Evolutionary conservation across 2,329 filamentous ascomycete genomes (phyloP).

Genomic region (Penicillium frequentans): DNA sequence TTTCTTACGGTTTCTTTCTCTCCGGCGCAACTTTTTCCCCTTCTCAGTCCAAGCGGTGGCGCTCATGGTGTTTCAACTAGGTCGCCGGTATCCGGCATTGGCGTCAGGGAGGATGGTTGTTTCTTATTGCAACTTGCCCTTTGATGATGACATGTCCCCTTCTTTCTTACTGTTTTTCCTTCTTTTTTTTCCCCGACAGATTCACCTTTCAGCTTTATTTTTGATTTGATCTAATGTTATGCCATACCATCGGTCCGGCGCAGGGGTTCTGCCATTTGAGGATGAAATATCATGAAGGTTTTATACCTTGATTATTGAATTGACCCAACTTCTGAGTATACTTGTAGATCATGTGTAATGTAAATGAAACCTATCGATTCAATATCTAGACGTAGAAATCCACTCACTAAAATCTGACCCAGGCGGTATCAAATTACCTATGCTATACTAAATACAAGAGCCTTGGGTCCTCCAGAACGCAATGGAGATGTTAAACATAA

Average conservation of each 20-base stretch:
- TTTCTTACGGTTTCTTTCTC: constrained; percentile 4
- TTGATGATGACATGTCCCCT: constrained; percentile 33
- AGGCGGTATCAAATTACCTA: constrained; percentile 26
- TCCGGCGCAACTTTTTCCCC: constrained; percentile 11
- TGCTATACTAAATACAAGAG: constrained; percentile 28
- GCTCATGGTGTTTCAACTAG: constrained; percentile 31
- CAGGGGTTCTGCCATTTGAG: neutral
- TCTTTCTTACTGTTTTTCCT: neutral
- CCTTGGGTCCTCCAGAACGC: constrained; percentile 8
- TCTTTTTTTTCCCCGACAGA: neutral
- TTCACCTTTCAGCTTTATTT: neutral
- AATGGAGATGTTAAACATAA: constrained; percentile 17
- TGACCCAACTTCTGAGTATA: neutral
- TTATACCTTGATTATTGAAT: neutral
- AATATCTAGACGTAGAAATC: neutral
- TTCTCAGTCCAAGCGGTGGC: constrained; percentile 27
- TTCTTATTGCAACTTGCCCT: constrained; percentile 12
- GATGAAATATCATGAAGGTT: constrained; percentile 1
- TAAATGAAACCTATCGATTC: neutral
- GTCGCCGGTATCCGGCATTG: constrained; percentile 23
- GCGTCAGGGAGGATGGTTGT: constrained; percentile 12
- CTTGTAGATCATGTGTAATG: neutral
- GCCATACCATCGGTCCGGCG: constrained; percentile 6
- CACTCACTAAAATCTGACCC: constrained; percentile 10
- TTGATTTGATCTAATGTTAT: constrained; percentile 2